Base-by-base conservation (phyloP, 2,329 filamentous ascomycete species). In the Chaetomiaceae sp. region DNA sequence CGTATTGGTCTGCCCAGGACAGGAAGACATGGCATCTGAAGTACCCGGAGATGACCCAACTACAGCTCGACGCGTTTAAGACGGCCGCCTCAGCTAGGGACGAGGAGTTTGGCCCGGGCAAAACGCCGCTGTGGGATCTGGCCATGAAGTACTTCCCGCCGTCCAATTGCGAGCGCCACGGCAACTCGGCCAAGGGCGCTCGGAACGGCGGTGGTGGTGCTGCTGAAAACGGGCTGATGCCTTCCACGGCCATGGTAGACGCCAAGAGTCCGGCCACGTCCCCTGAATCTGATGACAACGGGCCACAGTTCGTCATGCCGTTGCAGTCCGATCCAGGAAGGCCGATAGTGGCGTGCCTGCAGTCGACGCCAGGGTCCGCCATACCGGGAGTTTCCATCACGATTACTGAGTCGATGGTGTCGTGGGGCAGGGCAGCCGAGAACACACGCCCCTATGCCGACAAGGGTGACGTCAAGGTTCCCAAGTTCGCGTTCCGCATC, bases 401-500 rank as follows among this genome's bases (percentile, higher is more conserved):
- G 30, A 72, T 96, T 13, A 81, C 81, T 10, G 77, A 81, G 35
- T 81, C 82, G 3, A 69, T 88, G 58, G 82, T 85, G 0, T 86
- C 84, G 0, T 97, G 89, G 83, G 92, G 92, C 25, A 82, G 92
- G 21, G 79, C 80, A 0, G 72, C 69, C 1, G 73, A 77, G 17
- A 91, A 89, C 60, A 92, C 86, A 0, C 69, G 83, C 25, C 73
- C 83, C 2, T 88, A 90, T 61, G 68, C 77, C 1, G 73, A 83
- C 42, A 70, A 67, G 25, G 70, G 72, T 20, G 89, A 96, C 58
- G 77, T 74, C 2, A 84, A 83, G 14, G 81, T 97, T 31, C 89
- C 91, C 1, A 92, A 92, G 63, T 84, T 85, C 56, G 89, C 88
- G 0, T 82, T 96, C 59, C 85, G 87, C 61, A 73, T 96, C 33